Base-by-base conservation (phyloP, 176 grass and related monocot genomes). In the Canna indica region DNA sequence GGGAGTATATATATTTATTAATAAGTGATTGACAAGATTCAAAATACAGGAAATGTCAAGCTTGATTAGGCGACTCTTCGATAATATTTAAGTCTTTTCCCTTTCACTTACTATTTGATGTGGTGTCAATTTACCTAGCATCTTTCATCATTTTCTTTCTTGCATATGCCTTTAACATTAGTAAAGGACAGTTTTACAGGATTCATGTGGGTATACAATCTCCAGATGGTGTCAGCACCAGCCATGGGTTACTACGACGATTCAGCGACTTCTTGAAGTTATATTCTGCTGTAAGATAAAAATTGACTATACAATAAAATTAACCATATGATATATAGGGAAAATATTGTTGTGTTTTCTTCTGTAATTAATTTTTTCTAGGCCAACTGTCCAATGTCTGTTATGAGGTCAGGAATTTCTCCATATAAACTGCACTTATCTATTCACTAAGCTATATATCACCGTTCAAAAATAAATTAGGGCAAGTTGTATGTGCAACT, bases 101-200 rank as follows among this genome's bases (percentile, higher is more conserved):
- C 50, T 41, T 36, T 74, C 15, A 27, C 77, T 22, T 45, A 11
- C 77, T 24, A 20, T 72, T 7, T n/a, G 54, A 30, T 2, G 25
- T 54, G 31, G 64, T 16, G 36, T 60, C 41, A 44, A 45, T 64
- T 58, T 32, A 79, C 75, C 11, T 73, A 50, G 76, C n/a, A 25
- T 79, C 14, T 32, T 78, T 75, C 18, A 3, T 47, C 25, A 10
- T 68, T 69, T 22, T 71, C 0, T 73, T 79, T 46, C 36, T 26
- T 71, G 34, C 45, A 27, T 50, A 30, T 71, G 81, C 39, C 77
- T 67, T 87, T 91, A 88, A 85, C 88, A 81, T 67, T 74, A 73
- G 83, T 90, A 87, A 90, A 92, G 78, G 78, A 88, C 95, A 99
- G 95, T 94, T 93, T 99, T 99, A 93, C 82, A 99, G 95, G 84